Base-by-base conservation (phyloP, 2,329 filamentous ascomycete species). In the Cladosporium sp. region DNA sequence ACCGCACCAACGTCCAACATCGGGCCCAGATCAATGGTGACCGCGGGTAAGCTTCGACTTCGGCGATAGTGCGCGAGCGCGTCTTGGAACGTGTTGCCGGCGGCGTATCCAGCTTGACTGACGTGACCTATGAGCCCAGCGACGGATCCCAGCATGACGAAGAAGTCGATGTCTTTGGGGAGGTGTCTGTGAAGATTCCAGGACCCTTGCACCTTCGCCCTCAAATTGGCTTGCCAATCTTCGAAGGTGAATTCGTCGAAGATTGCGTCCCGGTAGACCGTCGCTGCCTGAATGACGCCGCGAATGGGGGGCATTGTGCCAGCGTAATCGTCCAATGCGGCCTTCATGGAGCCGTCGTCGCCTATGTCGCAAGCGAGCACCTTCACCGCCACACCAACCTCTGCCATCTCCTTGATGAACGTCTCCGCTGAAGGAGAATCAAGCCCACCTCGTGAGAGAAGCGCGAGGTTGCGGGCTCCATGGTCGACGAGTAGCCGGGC, bases 221-320 rank as follows among this genome's bases (percentile, higher is more conserved):
- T 33, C 4, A 62, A 42, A 13, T 42, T 46, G 8, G 37, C 46
- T 9, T 49, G 41, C 33, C 49, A 64, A 6, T 62, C 51, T 2
- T 61, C 50, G 9, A 53, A 50, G 1, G 62, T 61, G 63, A 67
- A 65, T 8, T 55, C 56, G 9, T 58, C 54, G 31, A 63, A 61
- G 0, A 58, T 41, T 1, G 45, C 32, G 16, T 62, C 61, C 42
- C 52, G 42, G 22, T 70, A 56, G 3, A 65, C 61, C 66, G 70
- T 70, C 10, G 68, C 64, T 2, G 58, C 66, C 45, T 70, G 66
- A 14, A 70, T 50, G 18, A 52, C 48, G 19, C 57, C 57, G 14
- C 34, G 41, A 8, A 58, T 28, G 6, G 49, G 49, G n/a, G 49
- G 49, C 4, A 44, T 32, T 4, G 4, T 11, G 6, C 5, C n/a